phyloP scores from a whole-genome alignment of 2,329 filamentous ascomycete genomes.

The Allantophomopsis cytisporea region DNA sequence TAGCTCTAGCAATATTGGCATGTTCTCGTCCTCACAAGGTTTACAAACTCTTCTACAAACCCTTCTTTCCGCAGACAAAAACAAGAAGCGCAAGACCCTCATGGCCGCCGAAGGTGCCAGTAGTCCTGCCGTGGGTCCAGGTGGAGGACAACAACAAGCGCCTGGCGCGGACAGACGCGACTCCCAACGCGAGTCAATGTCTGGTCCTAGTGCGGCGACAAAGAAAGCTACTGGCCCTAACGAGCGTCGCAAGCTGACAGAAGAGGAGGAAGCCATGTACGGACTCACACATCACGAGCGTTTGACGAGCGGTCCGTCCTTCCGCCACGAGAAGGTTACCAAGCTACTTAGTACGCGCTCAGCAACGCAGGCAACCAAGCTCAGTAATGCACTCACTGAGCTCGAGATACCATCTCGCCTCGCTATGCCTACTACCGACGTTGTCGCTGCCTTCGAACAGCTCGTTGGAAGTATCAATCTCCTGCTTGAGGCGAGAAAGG shows the following conservation, averaged over 20 bases:
- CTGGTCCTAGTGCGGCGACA: constrained; percentile 16
- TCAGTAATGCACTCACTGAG: constrained; percentile 58
- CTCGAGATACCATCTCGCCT: constrained; percentile 58
- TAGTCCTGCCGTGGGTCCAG: constrained; percentile 24
- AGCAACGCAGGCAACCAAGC: constrained; percentile 61
- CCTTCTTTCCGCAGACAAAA: constrained; percentile 71
- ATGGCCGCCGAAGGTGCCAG: constrained; percentile 43
- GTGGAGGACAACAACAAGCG: constrained; percentile 17
- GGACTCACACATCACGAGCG: constrained; percentile 80
- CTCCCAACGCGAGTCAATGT: constrained; percentile 17
- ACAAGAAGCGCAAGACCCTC: constrained; percentile 72
- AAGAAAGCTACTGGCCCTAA: constrained; percentile 21
- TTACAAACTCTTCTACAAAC: constrained; percentile 71
- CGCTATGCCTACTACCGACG: constrained; percentile 59
- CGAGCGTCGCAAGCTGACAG: constrained; percentile 56
- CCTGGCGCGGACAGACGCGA: constrained; percentile 20
- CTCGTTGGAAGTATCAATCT: constrained; percentile 54
- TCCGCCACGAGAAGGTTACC: constrained; percentile 72
- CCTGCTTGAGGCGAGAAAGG: constrained; percentile 61
- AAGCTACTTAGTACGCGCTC: constrained; percentile 69
- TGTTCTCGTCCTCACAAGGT: constrained; percentile 71
- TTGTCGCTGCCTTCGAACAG: constrained; percentile 58
- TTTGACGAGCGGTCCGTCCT: constrained; percentile 72
- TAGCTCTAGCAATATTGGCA: constrained; percentile 53
- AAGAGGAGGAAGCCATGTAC: constrained; percentile 65